Evolutionary conservation across 1,284 basidiomycete species (phyloP).

Genomic region (Apiotrichum montevideense): DNA sequence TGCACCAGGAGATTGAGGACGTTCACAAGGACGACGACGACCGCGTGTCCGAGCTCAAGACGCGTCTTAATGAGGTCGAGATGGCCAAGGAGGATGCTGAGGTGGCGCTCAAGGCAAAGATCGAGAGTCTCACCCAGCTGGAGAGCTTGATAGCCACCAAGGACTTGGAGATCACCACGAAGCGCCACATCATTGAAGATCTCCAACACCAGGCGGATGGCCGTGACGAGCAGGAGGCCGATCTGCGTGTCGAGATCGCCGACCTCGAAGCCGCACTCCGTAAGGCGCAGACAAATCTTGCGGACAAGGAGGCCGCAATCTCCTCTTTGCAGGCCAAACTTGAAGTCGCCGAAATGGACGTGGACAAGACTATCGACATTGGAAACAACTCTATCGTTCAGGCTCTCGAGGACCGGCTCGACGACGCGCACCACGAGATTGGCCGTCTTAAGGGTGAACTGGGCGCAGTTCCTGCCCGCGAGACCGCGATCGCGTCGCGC

Average conservation of each 20-base stretch:
- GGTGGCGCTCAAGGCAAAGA: neutral
- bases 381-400: neutral
- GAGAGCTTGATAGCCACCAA: neutral
- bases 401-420: slow-evolving; percentile 65
- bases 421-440: slow-evolving; percentile 72
- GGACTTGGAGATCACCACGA: neutral
- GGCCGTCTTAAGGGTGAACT: slow-evolving; percentile 63
- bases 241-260: neutral
- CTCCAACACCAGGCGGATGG: neutral
- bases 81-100: slow-evolving; percentile 10
- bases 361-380: neutral
- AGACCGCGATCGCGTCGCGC: slow-evolving; percentile 29
- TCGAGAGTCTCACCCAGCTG: neutral
- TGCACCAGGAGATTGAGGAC: slow-evolving; percentile 1
- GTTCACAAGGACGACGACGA: slow-evolving; percentile 7
- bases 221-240: neutral
- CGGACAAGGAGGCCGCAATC: neutral
- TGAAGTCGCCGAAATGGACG: neutral
- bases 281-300: neutral
- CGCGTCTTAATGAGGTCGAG: slow-evolving; percentile 7
- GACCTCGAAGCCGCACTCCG: neutral
- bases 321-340: neutral
- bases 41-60: neutral
- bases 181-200: neutral
- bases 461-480: slow-evolving; percentile 33